phyloP scores from a whole-genome alignment of 2,329 filamentous ascomycete species.

The Niveomyces coronatus region DNA sequence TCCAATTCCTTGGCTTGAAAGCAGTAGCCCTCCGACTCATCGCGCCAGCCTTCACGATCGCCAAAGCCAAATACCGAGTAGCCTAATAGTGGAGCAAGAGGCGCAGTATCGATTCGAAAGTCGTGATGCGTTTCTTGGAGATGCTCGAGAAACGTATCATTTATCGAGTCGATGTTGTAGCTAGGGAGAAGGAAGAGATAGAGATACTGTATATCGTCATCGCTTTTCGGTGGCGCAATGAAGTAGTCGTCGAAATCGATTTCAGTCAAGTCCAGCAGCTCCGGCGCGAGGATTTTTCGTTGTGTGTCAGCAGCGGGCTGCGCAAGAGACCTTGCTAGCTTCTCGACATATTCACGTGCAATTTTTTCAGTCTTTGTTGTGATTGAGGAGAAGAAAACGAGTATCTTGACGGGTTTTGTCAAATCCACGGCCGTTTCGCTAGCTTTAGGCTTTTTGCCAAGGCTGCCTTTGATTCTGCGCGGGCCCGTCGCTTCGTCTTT shows the following conservation, averaged over 20 bases:
- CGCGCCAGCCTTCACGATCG: constrained; percentile 85
- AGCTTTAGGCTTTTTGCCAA: constrained; percentile 22
- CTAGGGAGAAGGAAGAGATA: constrained; percentile 81
- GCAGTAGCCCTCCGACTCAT: constrained; percentile 83
- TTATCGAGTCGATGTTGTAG: constrained; percentile 90
- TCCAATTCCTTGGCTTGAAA: constrained; percentile 86
- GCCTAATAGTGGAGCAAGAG: constrained; percentile 64
- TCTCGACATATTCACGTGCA: constrained; percentile 51
- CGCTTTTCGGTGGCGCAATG: constrained; percentile 57
- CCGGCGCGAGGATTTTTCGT: constrained; percentile 41
- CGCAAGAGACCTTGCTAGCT: constrained; percentile 42
- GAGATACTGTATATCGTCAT: constrained; percentile 51
- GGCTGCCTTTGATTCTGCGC: constrained; percentile 36
- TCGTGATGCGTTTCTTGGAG: constrained; percentile 90
- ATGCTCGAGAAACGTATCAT: constrained; percentile 79
- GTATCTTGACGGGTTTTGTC: constrained; percentile 49
- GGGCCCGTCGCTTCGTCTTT: constrained; percentile 33
- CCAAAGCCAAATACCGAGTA: constrained; percentile 94
- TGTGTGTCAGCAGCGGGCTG: constrained; percentile 30
- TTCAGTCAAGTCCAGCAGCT: constrained; percentile 69
- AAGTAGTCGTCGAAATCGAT: constrained; percentile 93
- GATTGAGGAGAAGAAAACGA: constrained; percentile 85
- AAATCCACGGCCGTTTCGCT: constrained; percentile 20
- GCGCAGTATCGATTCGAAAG: constrained; percentile 87
- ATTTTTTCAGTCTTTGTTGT: constrained; percentile 73